Evolutionary conservation across 805 yeast genomes (phyloP), one percentile per base, ranked within the genome.

Genomic region (Ogataea sp.): DNA sequence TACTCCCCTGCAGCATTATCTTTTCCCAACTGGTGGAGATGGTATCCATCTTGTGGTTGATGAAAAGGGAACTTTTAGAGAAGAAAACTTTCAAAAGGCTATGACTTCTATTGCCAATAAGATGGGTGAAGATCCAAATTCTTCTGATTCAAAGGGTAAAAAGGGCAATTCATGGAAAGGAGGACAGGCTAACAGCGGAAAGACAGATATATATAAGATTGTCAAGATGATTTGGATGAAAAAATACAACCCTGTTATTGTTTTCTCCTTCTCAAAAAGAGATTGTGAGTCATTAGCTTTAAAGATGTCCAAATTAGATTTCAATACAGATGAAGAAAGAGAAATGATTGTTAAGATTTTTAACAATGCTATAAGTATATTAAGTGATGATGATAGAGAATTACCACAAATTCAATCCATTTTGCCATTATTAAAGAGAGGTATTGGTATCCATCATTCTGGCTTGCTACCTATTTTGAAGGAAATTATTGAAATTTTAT

Each of bases 371-470:
- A 78, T 93, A 45, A 79, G 80, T 42, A 71, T 88, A 53, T 70
- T 93, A 38, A 93, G 97, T 2, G 96, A 88, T 47, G 77, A 80
- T 13, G 99, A 93, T 60, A 79, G 85, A 55, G 94, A 87, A 49
- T 69, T 93, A 36, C 97, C 97, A 2, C 98, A 93, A 62, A 93
- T 93, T 51, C 84, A 86, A 52, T 90, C 87, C 55, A 85, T 93
- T 43, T 65, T 88, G 42, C 97, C 97, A 0, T 65, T 93, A 39
- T 67, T 93, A 47, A 80, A 82, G 59, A 79, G 98, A 62, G 99
- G 99, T 56, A 90, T 93, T 47, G 99, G 98, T 55, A 93, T 93
- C 53, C 99, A 93, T 67, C 99, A 93, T 62, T 87, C 97, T 39
- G 99, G 99, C 25, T 68, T 93, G 35, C 68, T 93, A 47, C 97